A percentile compares a stretch with the other conserved stretches of the same genome.
These are phyloP conservation scores for Colletotrichum tamarilloi DNA, from an alignment of 2,329 filamentous ascomycete genomes.

Conservation along the genomic window DNA sequence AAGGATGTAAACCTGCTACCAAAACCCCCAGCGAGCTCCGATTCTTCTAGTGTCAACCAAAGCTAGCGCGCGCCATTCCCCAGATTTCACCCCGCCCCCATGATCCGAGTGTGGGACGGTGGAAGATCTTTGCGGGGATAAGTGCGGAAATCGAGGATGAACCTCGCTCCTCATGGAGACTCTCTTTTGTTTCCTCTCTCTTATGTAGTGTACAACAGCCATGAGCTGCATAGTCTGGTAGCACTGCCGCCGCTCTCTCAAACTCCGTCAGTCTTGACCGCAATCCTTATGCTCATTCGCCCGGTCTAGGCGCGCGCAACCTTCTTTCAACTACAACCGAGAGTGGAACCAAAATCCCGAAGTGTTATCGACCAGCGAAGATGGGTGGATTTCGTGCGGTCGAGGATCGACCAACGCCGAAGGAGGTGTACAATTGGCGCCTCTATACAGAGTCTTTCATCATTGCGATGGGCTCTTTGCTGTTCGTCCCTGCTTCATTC, in stretches of 20 bases:
- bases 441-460: constrained; percentile 60
- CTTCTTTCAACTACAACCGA: background rate
- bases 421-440: constrained; percentile 65
- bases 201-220: background rate
- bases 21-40: background rate
- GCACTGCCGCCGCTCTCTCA: background rate
- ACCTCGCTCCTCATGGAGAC: constrained; percentile 3
- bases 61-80: constrained; percentile 14
- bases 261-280: background rate
- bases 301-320: background rate
- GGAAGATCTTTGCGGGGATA: constrained; percentile 23
- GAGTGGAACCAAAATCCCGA: too few species aligned
- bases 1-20: background rate
- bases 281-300: background rate
- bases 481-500: constrained; percentile 42
- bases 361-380: background rate
- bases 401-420: constrained; percentile 66
- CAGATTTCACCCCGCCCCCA: constrained; percentile 31
- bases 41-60: background rate
- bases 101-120: constrained; percentile 12
- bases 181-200: background rate
- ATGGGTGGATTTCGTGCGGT: constrained; percentile 57
- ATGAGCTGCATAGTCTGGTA: background rate
- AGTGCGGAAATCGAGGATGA: constrained; percentile 24
- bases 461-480: constrained; percentile 58